Conservation (phyloP, 306 rosid species). For the Glycine latifolia region DNA sequence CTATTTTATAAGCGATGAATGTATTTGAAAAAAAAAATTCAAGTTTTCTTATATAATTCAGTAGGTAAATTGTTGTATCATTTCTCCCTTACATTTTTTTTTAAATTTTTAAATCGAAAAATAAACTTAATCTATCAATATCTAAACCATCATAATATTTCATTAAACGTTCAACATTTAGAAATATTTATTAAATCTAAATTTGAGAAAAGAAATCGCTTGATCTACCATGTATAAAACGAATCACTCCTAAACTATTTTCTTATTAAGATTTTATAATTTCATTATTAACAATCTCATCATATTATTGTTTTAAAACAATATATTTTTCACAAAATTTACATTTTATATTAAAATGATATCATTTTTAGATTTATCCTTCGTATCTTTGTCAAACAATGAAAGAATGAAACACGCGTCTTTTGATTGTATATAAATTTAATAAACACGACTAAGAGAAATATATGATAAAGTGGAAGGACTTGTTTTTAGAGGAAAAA, state of each 20-base stretch:
- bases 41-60: background rate
- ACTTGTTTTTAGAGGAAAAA: background rate
- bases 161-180: background rate
- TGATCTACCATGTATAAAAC: background rate
- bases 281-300: background rate
- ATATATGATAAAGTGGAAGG: too few relatives aligned
- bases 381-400: background rate
- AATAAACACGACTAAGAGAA: too few relatives aligned
- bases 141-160: background rate
- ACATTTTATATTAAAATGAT: background rate
- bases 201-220: background rate
- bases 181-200: background rate
- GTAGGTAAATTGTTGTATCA: background rate
- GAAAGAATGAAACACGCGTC: background rate
- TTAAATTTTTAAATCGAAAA: background rate
- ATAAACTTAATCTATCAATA: background rate
- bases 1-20: background rate
- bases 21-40: background rate
- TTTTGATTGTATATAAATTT: background rate
- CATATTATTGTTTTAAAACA: background rate
- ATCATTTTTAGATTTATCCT: background rate
- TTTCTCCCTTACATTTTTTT: background rate
- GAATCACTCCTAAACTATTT: background rate
- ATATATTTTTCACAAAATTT: background rate
- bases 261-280: background rate